Evolutionary conservation across 352 stramenopile genomes (phyloP), one percentile per base, ranked within the genome.

Genomic region (Globisporangium rhizosaccharum): DNA sequence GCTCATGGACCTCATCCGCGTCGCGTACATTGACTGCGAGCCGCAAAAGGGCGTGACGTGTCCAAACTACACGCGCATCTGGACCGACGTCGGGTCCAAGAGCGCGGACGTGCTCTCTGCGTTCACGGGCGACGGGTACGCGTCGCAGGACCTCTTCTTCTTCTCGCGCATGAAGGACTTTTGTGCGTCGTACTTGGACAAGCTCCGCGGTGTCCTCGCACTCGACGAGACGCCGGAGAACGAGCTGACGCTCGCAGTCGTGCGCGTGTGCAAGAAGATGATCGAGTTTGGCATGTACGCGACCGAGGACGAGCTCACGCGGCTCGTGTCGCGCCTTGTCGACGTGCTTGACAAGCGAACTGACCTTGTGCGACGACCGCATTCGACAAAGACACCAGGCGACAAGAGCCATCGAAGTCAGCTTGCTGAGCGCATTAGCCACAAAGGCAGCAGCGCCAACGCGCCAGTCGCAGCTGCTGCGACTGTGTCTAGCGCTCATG

Each of bases 11-110:
- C 54, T 90, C 25, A 56, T 90, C 6, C 75, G 79, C 0, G 81
- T 88, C 28, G 67, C 79, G 28, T 87, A 88, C 51, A 63, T 90
- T 7, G 81, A 90, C 56, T 87, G 78, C 49, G 81, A 90, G 30
- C 81, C 81, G 12, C 78, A 88, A 53, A 88, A 85, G 23, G 36
- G 42, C 0, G 61, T 88, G 56, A 67, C 69, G 14, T 85, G 78
- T 51, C 78, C 81, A 15, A 85, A 79, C 48, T 88, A 84, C 61
- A 90, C 81, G 30, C 71, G 81, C 8, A 79, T 88, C 42, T 90
- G 81, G 78, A 85, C 75, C 1, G 71, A 87, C 23, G 73, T 86
- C 28, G 66, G 67, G 3, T 47, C 56, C 9, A 76, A 61, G 33
- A 57, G 55, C 36, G 59, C 56, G 14, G 70, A 80, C 44, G 44